Base-by-base conservation (phyloP, 2,329 filamentous ascomycete species). In the Aspergillus ochraceus region DNA sequence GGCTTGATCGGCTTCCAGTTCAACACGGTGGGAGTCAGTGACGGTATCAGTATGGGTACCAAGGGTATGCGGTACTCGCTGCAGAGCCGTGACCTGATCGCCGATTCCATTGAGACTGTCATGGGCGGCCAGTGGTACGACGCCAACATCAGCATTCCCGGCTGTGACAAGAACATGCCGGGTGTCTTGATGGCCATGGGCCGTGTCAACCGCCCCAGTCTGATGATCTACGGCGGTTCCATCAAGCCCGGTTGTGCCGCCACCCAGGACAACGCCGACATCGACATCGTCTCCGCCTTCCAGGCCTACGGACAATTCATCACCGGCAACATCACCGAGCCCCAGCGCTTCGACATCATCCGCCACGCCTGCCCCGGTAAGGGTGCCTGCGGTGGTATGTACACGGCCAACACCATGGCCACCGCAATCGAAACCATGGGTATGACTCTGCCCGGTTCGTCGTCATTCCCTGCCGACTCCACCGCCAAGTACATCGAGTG, bases 91-190 rank as follows among this genome's bases (percentile, higher is more conserved):
- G 95, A 99, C 78, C 86, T 99, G 71, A 99, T 99, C 70, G 95
- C 95, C 71, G 95, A 99, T 80, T 96, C 91, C 63, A 96, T 99
- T 71, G 95, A 99, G 84, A 98, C 95, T 5, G 95, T 99, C 70
- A 99, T 98, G 93, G 90, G 92, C 67, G 95, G 92, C 17, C 95
- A 99, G 80, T 98, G 93, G 92, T 98, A 99, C 75, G 95, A 99
- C 77, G 94, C 88, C 68, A 98, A 98, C 78, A 90, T 99, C 74
- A 96, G 92, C 55, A 90, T 99, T 70, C 95, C 95, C 14, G 95
- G 95, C 52, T 99, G 95, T 79, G 95, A 99, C 85, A 99, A 99
- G 87, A 99, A 99, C 81, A 98, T 99, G 95, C 92, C 92, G 1
- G 91, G 91, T 77, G 91, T 95, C 12, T 80, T 92, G 70, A 95